Base-by-base conservation (phyloP, 805 yeast species). In the Zygosaccharomyces bisporus region DNA sequence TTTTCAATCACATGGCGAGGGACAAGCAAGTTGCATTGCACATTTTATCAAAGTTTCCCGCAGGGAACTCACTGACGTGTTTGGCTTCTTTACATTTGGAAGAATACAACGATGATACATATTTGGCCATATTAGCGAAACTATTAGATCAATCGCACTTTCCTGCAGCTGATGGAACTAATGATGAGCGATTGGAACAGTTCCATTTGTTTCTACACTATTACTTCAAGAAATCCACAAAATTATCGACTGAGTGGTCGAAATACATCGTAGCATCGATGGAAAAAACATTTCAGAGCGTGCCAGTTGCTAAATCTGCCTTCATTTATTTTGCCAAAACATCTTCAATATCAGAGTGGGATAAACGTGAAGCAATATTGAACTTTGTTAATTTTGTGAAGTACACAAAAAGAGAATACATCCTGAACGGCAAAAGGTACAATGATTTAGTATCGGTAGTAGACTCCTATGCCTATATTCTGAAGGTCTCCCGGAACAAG, bases 201-300 rank as follows among this genome's bases (percentile, higher is more conserved):
- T 59, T 67, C 25, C 58, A 57, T 34, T 19, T 53, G 2, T 52
- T 63, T 14, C 61, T 61, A 45, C 64, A 58, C 33, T 53, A 56
- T 36, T 60, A 56, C 44, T 50, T 62, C 23, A 40, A 59, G 9
- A 47, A 51, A 18, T 37, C 53, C n/a, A 34, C 44, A 13, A 36
- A 21, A n/a, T 30, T 46, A 19, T 51, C 50, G 7, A 17, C 58
- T 2, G 49, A 60, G 2, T 55, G 66, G 56, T 47, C 51, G 8
- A 46, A 39, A 4, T 60, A 60, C 50, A 59, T 65, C 13, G 60
- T 62, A 8, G 42, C 50, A 3, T 70, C 74, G 1, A 61, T 74
- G 40, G 55, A 63, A 12, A 69, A 65, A 38, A 74, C 80, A 0
- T 77, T 75, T 45, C 81, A 76, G 52, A 74, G 70, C 31, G 61